Conservation (phyloP, 495 filamentous ascomycete genomes). For the Trichoderma reesei region DNA sequence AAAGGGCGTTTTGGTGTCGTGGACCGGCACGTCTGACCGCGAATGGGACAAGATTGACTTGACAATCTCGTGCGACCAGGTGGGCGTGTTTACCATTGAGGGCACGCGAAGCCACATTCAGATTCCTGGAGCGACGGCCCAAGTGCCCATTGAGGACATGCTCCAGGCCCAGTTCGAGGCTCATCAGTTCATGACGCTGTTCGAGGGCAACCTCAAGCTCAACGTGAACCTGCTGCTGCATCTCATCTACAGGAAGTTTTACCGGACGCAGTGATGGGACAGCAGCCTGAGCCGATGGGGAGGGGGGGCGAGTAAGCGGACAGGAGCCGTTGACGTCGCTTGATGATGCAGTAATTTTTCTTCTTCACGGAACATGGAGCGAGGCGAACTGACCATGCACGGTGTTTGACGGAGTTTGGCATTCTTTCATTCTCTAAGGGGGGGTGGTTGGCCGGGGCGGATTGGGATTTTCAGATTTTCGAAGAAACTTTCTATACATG, state of each 20-base stretch:
- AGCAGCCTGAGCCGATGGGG: not conserved
- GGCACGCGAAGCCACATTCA: conserved; percentile 88
- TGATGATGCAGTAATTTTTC: not conserved
- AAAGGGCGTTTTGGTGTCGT: conserved; percentile 84
- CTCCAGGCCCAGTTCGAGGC: conserved; percentile 96
- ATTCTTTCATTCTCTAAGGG: not conserved
- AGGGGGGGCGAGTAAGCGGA: not conserved
- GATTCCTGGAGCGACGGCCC: conserved; percentile 85
- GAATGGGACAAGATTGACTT: conserved; percentile 89
- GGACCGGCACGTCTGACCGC: conserved; percentile 73
- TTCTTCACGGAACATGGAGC: not conserved
- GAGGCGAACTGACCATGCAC: conserved; percentile 1
- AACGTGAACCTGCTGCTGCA: conserved; percentile 96
- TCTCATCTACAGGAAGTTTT: conserved; percentile 97
- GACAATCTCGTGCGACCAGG: conserved; percentile 87
- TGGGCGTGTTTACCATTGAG: conserved; percentile 89
- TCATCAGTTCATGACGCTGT: conserved; percentile 87
- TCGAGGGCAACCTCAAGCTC: conserved; percentile 75
- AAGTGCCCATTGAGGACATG: conserved; percentile 85
- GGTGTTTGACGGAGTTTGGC: conserved; percentile 6
- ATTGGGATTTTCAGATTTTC: not conserved
- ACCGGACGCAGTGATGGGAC: conserved; percentile 56
- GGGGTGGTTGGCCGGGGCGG: not conserved
- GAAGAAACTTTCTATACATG: not conserved
- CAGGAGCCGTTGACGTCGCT: not conserved